Base-by-base conservation (phyloP, 352 stramenopile species). In the Aphanomyces invadans region DNA sequence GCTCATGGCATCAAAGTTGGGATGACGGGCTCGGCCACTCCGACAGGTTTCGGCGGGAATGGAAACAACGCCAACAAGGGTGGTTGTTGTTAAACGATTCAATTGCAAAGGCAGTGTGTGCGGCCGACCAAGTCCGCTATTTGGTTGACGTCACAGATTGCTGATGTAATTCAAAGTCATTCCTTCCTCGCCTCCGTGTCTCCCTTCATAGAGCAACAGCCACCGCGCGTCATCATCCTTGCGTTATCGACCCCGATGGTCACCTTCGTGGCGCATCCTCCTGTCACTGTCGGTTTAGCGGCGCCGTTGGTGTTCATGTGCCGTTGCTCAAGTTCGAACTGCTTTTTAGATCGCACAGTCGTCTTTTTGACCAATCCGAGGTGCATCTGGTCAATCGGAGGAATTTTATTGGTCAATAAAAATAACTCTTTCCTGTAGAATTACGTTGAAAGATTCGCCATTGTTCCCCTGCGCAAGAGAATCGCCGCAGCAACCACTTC, bases 1-100 rank as follows among this genome's bases (percentile, higher is more conserved):
- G 83, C 86, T 68, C 86, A 94, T 74, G 86, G 86, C 33, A 94
- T 94, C 73, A 94, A 94, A 77, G 83, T 94, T 54, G 86, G 86
- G 65, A 92, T 94, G 86, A 90, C 86, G 1, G 83, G 85, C 32
- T 90, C 83, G 26, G 80, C 81, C 15, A 83, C 81, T 10, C 84
- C 82, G 39, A 82, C 81, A 5, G 84, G 84, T 39, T 93, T 91
- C 69, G 84, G 84, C 57, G 73, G 80, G 67, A 89, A 79, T 59
- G 81, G 81, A 66, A 75, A 82, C 69, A 75, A 80, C 2, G 76
- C 77, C 33, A 89, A 76, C 62, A 77, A 87, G 65, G 74, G 73
- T 45, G 84, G 84, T 62, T 93, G 84, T 73, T 93, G 84, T 74
- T 93, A 90, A 87, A 17, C 48, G 38, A 63, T 63, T 31, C 23